Evolutionary conservation across 2,329 filamentous ascomycete species (phyloP).

Genomic region (Colletotrichum sp.): DNA sequence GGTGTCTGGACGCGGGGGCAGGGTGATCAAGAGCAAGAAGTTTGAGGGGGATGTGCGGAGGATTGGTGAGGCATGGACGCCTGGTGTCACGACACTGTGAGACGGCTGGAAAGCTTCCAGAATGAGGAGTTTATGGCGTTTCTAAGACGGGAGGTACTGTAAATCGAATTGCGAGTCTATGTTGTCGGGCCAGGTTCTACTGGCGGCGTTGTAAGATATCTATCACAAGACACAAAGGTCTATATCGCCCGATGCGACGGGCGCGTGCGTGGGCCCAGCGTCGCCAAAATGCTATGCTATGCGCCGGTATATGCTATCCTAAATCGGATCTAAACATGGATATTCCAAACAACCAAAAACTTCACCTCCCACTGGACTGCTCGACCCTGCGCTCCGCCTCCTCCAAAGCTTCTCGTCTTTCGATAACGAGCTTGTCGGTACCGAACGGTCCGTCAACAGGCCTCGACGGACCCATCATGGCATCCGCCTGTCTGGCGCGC

Average conservation of each 20-base stretch:
- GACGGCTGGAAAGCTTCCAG: not conserved
- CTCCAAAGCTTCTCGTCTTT: conserved; percentile 40
- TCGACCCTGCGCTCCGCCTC: conserved; percentile 20
- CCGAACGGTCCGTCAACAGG: conserved; percentile 43
- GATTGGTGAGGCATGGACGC: conserved; percentile 85
- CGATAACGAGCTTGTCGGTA: conserved; percentile 26
- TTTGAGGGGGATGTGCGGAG: conserved; percentile 84
- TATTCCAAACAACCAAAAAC: not conserved
- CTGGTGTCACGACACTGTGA: conserved; percentile 70
- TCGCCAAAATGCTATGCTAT: conserved; percentile 17
- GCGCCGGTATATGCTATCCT: not conserved
- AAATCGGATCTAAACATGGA: not conserved
- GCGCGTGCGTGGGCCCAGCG: not conserved
- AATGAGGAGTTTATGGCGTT: not conserved
- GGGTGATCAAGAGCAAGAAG: conserved; percentile 79
- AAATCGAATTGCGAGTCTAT: not conserved
- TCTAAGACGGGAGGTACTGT: not conserved
- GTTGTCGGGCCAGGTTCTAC: not conserved
- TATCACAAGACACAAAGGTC: conserved; percentile 4
- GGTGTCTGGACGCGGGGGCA: conserved; percentile 54
- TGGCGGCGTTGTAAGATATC: not conserved
- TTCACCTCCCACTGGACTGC: not conserved
- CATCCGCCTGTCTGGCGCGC: not conserved
- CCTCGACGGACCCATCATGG: conserved; percentile 18
- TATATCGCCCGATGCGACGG: not conserved